Conservation (phyloP, 208 protist genomes). For the Leishmania mexicana region DNA sequence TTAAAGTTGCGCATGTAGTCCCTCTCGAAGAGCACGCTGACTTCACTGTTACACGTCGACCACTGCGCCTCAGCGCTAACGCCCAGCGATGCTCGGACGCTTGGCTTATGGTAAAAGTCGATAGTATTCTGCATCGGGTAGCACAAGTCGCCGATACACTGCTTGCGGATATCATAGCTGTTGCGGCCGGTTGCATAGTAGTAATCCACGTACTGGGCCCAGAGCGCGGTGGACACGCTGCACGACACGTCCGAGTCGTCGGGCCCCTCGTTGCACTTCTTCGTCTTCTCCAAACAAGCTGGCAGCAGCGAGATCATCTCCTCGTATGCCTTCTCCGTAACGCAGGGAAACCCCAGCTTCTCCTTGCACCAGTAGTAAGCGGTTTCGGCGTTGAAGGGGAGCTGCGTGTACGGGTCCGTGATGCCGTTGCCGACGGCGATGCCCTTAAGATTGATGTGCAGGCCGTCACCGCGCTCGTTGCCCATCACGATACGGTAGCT, state of each 20-base stretch:
- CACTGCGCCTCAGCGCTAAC: slow-evolving; percentile 41
- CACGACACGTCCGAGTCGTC: slow-evolving; percentile 17
- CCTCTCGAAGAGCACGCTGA: slow-evolving; percentile 45
- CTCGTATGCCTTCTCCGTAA: slow-evolving; percentile 41
- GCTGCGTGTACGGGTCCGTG: slow-evolving; percentile 85
- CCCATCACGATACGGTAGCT: slow-evolving; percentile 45
- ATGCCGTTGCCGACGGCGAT: slow-evolving; percentile 90
- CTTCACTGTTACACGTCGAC: slow-evolving; percentile 57
- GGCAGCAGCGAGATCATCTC: slow-evolving; percentile 53
- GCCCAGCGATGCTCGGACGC: slow-evolving; percentile 60
- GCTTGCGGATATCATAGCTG: slow-evolving; percentile 80
- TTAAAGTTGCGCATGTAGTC: slow-evolving; percentile 82
- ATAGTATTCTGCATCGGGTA: slow-evolving; percentile 13
- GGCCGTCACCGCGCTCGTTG: slow-evolving; percentile 40
- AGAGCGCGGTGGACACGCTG: slow-evolving; percentile 2
- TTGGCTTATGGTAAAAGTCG: slow-evolving; percentile 46
- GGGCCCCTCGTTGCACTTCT: slow-evolving; percentile 29
- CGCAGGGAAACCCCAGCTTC: slow-evolving; percentile 48
- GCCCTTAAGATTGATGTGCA: slow-evolving; percentile 63
- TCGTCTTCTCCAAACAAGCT: slow-evolving; percentile 45
- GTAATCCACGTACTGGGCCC: background rate
- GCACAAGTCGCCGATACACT: slow-evolving; percentile 41
- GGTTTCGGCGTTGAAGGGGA: slow-evolving; percentile 53
- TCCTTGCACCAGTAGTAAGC: slow-evolving; percentile 68
- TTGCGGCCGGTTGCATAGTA: slow-evolving; percentile 71